Evolutionary conservation across 192 early-diverging fungal genomes (phyloP).

Genomic region (Podila verticillata): DNA sequence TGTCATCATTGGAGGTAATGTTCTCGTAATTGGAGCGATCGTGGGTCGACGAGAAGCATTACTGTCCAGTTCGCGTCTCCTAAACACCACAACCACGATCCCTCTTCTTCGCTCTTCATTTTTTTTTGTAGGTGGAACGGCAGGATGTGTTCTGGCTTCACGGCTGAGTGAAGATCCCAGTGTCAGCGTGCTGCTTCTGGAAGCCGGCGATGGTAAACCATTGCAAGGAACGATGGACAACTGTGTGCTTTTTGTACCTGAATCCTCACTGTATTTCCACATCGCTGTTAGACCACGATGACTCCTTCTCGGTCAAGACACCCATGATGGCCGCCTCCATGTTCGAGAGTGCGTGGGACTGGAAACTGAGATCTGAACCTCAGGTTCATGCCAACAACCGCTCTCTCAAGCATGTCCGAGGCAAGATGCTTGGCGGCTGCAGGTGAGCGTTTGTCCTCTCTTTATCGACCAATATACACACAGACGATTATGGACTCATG

Average conservation of each 20-base stretch:
- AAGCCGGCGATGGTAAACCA: conserved; percentile 10
- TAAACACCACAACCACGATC: not conserved
- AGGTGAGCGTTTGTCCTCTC: not conserved
- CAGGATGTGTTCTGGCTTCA: conserved; percentile 26
- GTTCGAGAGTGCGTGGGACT: conserved; percentile 9
- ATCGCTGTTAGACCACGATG: not conserved
- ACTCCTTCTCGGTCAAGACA: not conserved
- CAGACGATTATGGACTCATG: not conserved
- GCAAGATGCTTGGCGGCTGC: conserved; percentile 18
- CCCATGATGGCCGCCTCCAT: not conserved
- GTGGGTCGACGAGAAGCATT: not conserved
- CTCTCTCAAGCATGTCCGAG: conserved; percentile 10
- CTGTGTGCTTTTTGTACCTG: not conserved
- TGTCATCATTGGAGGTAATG: conserved; percentile 18
- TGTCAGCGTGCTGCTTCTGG: conserved; percentile 22
- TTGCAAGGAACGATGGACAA: not conserved
- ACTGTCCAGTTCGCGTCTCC: not conserved
- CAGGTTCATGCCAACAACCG: conserved; percentile 23
- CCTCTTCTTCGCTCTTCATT: too few relatives aligned
- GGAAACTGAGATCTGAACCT: conserved; percentile 11
- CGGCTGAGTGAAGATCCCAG: conserved; percentile 14
- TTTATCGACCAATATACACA: not conserved
- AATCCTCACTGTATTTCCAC: not conserved
- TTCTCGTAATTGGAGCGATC: not conserved
- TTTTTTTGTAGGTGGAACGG: conserved; percentile 18